Evolutionary conservation across 306 rosid species (phyloP).

Genomic region (Quercus suber): DNA sequence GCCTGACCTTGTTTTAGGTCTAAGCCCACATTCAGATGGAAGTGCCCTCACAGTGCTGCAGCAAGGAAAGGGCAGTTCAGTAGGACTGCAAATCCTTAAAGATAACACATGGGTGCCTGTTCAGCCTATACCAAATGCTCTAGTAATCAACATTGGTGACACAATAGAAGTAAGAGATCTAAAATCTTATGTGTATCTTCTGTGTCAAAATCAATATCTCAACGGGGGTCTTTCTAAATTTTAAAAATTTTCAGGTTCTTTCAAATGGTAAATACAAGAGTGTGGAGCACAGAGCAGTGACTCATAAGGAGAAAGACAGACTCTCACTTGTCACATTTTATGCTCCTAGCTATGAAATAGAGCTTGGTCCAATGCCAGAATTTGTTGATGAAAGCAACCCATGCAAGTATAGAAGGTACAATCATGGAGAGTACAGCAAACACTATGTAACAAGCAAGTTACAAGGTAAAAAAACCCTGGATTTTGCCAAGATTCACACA

Average conservation of each 20-base stretch:
- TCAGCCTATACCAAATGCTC: constrained; percentile 79
- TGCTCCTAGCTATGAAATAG: constrained; percentile 90
- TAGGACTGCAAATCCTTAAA: constrained; percentile 86
- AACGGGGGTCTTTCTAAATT: neutral
- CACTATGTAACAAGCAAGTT: constrained; percentile 86
- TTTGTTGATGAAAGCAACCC: constrained; percentile 62
- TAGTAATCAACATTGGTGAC: constrained; percentile 92
- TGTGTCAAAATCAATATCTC: neutral
- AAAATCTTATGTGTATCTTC: neutral
- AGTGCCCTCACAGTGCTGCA: constrained; percentile 95
- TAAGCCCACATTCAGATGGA: constrained; percentile 98
- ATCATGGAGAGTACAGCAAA: constrained; percentile 91
- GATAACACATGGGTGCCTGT: constrained; percentile 71
- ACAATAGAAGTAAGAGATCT: constrained; percentile 67
- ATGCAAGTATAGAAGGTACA: constrained; percentile 74
- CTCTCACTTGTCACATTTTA: constrained; percentile 84
- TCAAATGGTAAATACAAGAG: constrained; percentile 92
- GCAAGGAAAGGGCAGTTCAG: constrained; percentile 72
- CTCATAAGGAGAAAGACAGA: constrained; percentile 63
- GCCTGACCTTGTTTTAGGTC: constrained; percentile 96
- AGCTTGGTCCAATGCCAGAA: constrained; percentile 80
- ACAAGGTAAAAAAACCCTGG: constrained; percentile 82
- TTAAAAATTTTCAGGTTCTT: constrained; percentile 57
- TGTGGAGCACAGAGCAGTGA: constrained; percentile 97
- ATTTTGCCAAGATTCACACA: constrained; percentile 66